These are phyloP conservation scores for Trypanosoma lewisi DNA, from an alignment of 208 protist genomes.

Conservation along the genomic window DNA sequence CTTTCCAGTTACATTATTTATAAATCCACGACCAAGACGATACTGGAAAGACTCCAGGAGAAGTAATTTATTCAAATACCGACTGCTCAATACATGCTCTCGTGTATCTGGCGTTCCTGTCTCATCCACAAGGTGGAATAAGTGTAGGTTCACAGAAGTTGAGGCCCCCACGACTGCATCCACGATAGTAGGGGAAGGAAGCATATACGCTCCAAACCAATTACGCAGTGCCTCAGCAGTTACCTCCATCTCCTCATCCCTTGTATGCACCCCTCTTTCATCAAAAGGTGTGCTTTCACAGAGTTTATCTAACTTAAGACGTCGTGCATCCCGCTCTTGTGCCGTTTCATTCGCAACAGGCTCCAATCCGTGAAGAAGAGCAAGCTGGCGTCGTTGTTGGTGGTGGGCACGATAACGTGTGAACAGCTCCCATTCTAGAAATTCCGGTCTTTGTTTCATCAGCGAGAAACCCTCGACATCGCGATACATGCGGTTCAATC, in stretches of 20 bases:
- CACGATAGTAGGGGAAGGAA: conserved; percentile 81
- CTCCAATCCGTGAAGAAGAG: conserved; percentile 80
- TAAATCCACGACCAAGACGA: conserved; percentile 61
- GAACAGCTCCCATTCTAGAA: conserved; percentile 90
- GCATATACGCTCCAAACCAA: conserved; percentile 87
- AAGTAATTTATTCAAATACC: conserved; percentile 79
- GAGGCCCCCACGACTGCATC: conserved; percentile 43
- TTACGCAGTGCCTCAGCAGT: conserved; percentile 67
- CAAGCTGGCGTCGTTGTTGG: conserved; percentile 80
- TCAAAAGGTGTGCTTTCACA: conserved; percentile 88
- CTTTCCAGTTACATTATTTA: conserved; percentile 41
- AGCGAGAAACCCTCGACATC: conserved; percentile 88
- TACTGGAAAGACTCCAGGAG: conserved; percentile 67
- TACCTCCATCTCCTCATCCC: conserved; percentile 71
- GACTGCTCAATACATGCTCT: conserved; percentile 79
- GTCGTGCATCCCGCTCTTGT: conserved; percentile 69
- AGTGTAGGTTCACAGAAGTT: conserved; percentile 45
- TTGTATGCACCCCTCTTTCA: conserved; percentile 26
- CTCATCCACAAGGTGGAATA: conserved; percentile 60
- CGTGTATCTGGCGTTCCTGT: conserved; percentile 65
- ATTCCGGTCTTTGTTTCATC: conserved; percentile 78
- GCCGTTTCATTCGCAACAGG: conserved; percentile 84
- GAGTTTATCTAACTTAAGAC: conserved; percentile 63
- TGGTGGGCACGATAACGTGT: conserved; percentile 87
- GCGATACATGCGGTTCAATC: conserved; percentile 75